phyloP scores from a whole-genome alignment of 192 early-diverging fungal species.

The Pilaira anomala region DNA sequence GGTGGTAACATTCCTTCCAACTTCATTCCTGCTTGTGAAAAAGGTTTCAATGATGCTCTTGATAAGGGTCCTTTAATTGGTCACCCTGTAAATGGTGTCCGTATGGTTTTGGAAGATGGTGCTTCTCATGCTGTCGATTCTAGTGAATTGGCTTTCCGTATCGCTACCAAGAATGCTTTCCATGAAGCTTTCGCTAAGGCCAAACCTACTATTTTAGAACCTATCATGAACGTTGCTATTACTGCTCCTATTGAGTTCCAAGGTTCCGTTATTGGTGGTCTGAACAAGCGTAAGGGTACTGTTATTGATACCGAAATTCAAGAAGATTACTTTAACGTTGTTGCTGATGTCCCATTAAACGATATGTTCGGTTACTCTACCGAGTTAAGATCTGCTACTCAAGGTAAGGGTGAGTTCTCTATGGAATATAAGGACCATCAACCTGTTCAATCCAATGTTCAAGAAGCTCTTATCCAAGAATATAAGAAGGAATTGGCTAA shows the following conservation, averaged over 20 bases:
- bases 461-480: slow-evolving; percentile 83
- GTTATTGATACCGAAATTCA: slow-evolving; percentile 90
- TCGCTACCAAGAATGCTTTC: slow-evolving; percentile 85
- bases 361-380: slow-evolving; percentile 99
- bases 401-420: slow-evolving; percentile 97
- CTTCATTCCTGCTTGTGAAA: slow-evolving; percentile 93
- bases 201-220: slow-evolving; percentile 85
- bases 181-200: slow-evolving; percentile 83
- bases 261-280: slow-evolving; percentile 82
- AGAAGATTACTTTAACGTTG: slow-evolving; percentile 87
- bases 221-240: slow-evolving; percentile 93
- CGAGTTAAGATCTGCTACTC: slow-evolving; percentile 86
- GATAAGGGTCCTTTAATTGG: slow-evolving; percentile 91
- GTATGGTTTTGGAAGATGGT: slow-evolving; percentile 92
- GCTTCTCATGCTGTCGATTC: slow-evolving; percentile 92
- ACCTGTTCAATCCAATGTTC: slow-evolving; percentile 74
- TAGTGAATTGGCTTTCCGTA: slow-evolving; percentile 92
- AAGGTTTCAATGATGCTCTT: slow-evolving; percentile 89
- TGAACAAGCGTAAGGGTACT: slow-evolving; percentile 97
- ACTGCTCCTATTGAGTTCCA: slow-evolving; percentile 92
- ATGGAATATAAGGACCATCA: slow-evolving; percentile 95
- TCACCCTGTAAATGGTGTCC: slow-evolving; percentile 79
- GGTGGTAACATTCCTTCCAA: slow-evolving; percentile 93
- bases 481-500: slow-evolving; percentile 39
- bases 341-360: slow-evolving; percentile 90